Evolutionary conservation across 2,329 filamentous ascomycete genomes (phyloP), one percentile per base, ranked within the genome.

Genomic region (Rutstroemia sp.): DNA sequence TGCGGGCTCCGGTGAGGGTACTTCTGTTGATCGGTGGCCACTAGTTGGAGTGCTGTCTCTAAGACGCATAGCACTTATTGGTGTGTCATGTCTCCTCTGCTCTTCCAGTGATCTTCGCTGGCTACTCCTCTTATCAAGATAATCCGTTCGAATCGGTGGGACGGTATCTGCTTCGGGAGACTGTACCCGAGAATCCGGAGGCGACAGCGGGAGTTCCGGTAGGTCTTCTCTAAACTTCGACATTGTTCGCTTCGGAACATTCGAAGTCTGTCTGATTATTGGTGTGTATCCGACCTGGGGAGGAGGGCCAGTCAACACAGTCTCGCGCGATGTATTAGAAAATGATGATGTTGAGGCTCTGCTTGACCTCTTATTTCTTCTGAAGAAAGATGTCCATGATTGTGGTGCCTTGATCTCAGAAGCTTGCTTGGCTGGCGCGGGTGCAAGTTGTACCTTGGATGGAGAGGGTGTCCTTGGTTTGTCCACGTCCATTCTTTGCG

Each of bases 181-280:
- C 60, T 90, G 87, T 25, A 92, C 75, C 25, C 88, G 80, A 0
- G 91, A 95, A 60, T 89, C 87, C 8, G 91, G 89, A 9, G 90
- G 89, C n/a, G 91, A 94, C 12, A 92, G 72, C 2, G 89, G 88
- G 51, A 90, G 79, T 67, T 96, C 92, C 4, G 91, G 92, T 12
- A 96, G 78, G 67, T 96, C 91, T 73, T 97, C 92, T 49, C 88
- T 82, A 74, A 97, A 97, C 56, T 89, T 92, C 39, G 92, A 96
- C 71, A 89, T 86, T 4, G 90, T 94, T 56, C 92, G 83, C 65
- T 88, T 87, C 5, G 90, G 87, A 5, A 85, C 69, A 7, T 72
- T 73, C 12, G 73, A 65, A 52, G 62, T 56, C 58, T 59, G 56
- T 54, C 61, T 57, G 44, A 65, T 8, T 34, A 51, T 61, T 44